Conservation (phyloP, 805 yeast genomes). For the Candida montana region DNA sequence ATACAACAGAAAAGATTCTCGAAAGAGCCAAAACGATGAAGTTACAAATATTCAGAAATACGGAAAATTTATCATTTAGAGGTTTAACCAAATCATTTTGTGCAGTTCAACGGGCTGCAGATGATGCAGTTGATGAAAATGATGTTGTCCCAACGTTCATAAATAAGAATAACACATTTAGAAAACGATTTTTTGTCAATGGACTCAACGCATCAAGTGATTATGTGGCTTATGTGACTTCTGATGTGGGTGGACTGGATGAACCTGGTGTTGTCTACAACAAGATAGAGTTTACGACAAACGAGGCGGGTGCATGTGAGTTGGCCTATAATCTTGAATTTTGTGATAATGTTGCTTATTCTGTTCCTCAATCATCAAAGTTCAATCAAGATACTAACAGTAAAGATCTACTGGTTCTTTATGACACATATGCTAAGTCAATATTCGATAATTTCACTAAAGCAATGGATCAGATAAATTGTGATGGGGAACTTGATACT, state of each 20-base stretch:
- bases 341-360: slow-evolving; percentile 78
- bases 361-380: slow-evolving; percentile 59
- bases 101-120: slow-evolving; percentile 44
- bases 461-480: slow-evolving; percentile 70
- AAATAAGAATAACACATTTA: slow-evolving; percentile 39
- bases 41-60: slow-evolving; percentile 44
- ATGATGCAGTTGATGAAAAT: slow-evolving; percentile 22
- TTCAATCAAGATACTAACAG: slow-evolving; percentile 28
- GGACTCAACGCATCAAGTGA: slow-evolving; percentile 56
- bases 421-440: slow-evolving; percentile 57
- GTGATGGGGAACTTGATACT: slow-evolving; percentile 63
- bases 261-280: slow-evolving; percentile 63
- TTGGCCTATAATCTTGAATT: slow-evolving; percentile 70
- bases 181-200: slow-evolving; percentile 57
- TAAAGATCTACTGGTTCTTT: slow-evolving; percentile 37
- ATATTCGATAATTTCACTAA: slow-evolving; percentile 63
- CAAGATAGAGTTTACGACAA: slow-evolving; percentile 52
- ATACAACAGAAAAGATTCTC: neutral
- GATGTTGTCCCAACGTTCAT: slow-evolving; percentile 27
- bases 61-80: slow-evolving; percentile 30
- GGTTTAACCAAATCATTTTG: slow-evolving; percentile 58
- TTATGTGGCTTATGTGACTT: slow-evolving; percentile 61
- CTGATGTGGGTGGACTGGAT: slow-evolving; percentile 35
- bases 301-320: slow-evolving; percentile 55
- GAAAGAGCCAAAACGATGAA: slow-evolving; percentile 23